Evolutionary conservation across 2,329 filamentous ascomycete genomes (phyloP), one percentile per base, ranked within the genome.

Genomic region (Clarireedia paspali): DNA sequence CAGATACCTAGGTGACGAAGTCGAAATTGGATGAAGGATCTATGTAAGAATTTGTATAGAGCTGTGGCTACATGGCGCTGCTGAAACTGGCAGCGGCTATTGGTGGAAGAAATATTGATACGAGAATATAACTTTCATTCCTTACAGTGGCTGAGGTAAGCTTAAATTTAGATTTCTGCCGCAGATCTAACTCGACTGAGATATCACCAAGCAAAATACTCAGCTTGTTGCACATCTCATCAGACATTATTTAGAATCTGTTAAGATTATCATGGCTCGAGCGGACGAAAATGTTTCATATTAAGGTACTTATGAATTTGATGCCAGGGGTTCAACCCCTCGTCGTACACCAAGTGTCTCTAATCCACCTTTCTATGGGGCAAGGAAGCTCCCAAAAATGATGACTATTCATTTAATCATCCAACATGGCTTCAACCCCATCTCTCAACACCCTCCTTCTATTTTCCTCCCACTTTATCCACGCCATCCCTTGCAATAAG

Each of bases 401-500:
- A 14, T 3, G 12, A 34, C 30, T 34, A 34, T 34, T 44, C 17
- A 15, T 44, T 47, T n/a, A 56, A n/a, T 49, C 24, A 17, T 66
- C 63, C 47, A 69, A 55, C 45, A 69, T 56, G 46, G 53, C 59
- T 30, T 70, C 63, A 27, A 68, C 67, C 12, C 72, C 70, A 30
- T 68, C 52, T 12, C 62, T 59, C 3, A 68, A 55, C 1, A 75
- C 63, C 12, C 60, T 61, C 26, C 65, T 66, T 59, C 71, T 73
- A 62, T 87, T 87, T 62, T 76, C 72, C 66, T 90, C 82, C 89
- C 89, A 95, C 58, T 83, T 77, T 39, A 89, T 70, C 83, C 87
- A 92, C 2, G 88, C 84, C 57, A 89, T 76, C 2, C 84, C 89
- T 69, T 95, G 89, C 53, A 94, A 68, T 26, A 94, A 72, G 67